Evolutionary conservation across 2,329 filamentous ascomycete genomes (phyloP), one percentile per base, ranked within the genome.

Genomic region (Cercospora janseana): DNA sequence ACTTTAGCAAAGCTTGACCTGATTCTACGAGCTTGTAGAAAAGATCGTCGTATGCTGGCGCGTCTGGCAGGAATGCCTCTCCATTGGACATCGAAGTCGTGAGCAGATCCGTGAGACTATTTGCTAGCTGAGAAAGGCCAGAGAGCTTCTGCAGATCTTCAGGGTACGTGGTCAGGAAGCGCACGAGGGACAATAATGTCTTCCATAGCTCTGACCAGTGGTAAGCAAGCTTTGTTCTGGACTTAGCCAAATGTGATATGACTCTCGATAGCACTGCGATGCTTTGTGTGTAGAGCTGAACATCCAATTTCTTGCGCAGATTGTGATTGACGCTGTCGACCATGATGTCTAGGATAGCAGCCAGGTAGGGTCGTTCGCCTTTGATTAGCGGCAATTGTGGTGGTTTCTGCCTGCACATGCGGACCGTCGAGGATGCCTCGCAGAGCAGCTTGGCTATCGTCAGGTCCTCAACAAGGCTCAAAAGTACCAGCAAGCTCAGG

Each of bases 21-120:
- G 86, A 87, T 70, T 98, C 93, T 20, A 97, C 90, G 2, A 97
- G 80, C 72, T 98, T 98, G 80, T 98, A 98, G 72, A 98, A 97
- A 0, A 98, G 77, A 64, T 98, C 93, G 63, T 98, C 93, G 69
- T 97, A 97, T 1, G 88, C 85, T 13, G 87, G 81, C 0, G 90
- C 85, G 23, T 87, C 88, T 0, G 92, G 93, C 6, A 98, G 78
- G 70, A 98, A 97, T 2, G 87, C 84, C 67, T 97, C 93, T 5
- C 93, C 93, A 2, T 83, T 82, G 1, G 88, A 93, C 6, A 98
- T 77, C 2, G 88, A 87, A 29, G 96, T 79, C 1, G 88, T 88
- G 29, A 96, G 76, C 4, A 96, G 75, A 63, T 93, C 90, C 44
- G 93, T 85, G 1, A 95, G 79, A 26, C 85, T 79, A 60, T 87